Evolutionary conservation across 495 filamentous ascomycete genomes (phyloP).

Genomic region (Aspergillus hancockii): DNA sequence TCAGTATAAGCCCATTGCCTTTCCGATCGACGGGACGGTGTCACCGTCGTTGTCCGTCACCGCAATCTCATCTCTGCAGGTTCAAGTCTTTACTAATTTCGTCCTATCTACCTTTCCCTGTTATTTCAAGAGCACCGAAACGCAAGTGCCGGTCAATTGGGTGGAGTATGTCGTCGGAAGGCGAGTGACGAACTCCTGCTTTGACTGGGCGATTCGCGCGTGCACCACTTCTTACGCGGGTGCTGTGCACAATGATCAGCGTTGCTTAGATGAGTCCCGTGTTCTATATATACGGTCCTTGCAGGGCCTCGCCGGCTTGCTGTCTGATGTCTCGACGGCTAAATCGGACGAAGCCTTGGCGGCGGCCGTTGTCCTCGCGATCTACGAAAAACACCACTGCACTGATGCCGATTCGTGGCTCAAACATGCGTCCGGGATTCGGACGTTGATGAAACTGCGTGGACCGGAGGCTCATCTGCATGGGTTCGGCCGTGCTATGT

Average conservation of each 20-base stretch:
- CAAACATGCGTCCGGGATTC: conserved; percentile 38
- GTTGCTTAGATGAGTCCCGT: conserved; percentile 21
- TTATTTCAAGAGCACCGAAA: conserved; percentile 31
- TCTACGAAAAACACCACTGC: conserved; percentile 38
- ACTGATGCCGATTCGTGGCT: conserved; percentile 36
- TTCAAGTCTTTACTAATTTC: conserved; percentile 30
- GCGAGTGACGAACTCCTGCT: conserved; percentile 17
- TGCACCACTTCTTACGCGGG: conserved; percentile 30
- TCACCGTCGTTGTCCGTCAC: conserved; percentile 29
- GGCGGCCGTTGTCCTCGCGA: conserved; percentile 30
- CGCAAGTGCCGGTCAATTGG: conserved; percentile 31
- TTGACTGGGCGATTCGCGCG: conserved; percentile 32
- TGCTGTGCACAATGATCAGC: conserved; percentile 22
- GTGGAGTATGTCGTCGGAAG: conserved; percentile 27
- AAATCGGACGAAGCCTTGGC: conserved; percentile 31
- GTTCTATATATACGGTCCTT: conserved; percentile 27
- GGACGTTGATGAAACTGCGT: conserved; percentile 34
- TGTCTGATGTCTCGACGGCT: conserved; percentile 22
- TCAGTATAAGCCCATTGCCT: conserved; percentile 10
- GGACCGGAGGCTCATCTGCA: conserved; percentile 30
- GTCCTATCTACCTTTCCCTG: conserved; percentile 28
- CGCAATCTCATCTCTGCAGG: conserved; percentile 27
- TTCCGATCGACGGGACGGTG: conserved; percentile 24
- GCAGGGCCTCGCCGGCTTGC: conserved; percentile 19
- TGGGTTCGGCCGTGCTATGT: conserved; percentile 36